Base-by-base conservation (phyloP, 495 filamentous ascomycete species). In the Articulospora tetracladia region DNA sequence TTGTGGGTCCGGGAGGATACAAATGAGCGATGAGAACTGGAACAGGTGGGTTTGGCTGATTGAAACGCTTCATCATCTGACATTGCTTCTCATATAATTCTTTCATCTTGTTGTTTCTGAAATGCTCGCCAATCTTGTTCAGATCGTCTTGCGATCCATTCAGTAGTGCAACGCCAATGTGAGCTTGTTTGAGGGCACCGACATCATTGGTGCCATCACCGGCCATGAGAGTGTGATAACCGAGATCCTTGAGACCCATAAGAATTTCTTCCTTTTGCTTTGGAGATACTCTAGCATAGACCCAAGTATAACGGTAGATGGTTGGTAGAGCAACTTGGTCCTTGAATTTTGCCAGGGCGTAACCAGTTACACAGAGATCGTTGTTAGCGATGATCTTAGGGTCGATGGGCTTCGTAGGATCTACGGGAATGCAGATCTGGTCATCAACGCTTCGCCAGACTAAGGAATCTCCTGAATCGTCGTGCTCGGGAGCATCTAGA, bases 261-360 rank as follows among this genome's bases (percentile, higher is more conserved):
- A 99, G 83, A 70, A 99, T 99, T 54, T 98, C 95, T 74, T 98
- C 94, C 76, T 99, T 99, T 67, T 99, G 94, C 79, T 95, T 96
- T 17, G 94, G 94, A 11, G 94, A 98, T 32, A 99, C 94, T 65
- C 94, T 89, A 65, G 94, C 95, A 69, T 99, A 99, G 11, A 98
- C 94, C 94, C 95, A 98, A 32, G 93, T 88, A 69, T 98, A 84
- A 26, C 91, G 86, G 0, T 97, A 79, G 36, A 99, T 76, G 39
- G 88, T 79, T 50, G 81, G 77, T 69, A 94, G 84, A 32, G 86
- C 85, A 51, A 77, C 73, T 66, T 95, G 86, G 57, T 84, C 86
- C 73, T 92, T 91, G 79, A 93, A 93, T 69, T 94, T 96, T 23
- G 85, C 83, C 55, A 99, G 73, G 27, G 95, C 94, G 70, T 97